Conservation (phyloP, 2,329 filamentous ascomycete genomes). For the Scolecobasidium constrictum region DNA sequence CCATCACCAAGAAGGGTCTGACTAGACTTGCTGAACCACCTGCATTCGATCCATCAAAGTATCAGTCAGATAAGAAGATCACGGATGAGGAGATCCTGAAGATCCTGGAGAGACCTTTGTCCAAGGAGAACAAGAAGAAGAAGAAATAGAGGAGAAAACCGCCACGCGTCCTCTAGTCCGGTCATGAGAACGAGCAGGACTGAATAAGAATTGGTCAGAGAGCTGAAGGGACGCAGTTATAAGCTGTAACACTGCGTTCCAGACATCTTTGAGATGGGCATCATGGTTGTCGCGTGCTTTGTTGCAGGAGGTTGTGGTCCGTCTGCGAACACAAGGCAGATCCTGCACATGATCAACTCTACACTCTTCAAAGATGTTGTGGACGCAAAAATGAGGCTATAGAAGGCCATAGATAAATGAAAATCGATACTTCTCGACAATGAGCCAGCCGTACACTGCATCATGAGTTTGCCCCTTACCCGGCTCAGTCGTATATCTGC, state of each 20-base stretch:
- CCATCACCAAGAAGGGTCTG: constrained; percentile 95
- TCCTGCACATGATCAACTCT: background rate
- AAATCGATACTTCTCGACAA: background rate
- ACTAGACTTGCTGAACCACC: constrained; percentile 73
- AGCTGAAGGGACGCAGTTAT: constrained; percentile 33
- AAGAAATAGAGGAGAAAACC: constrained; percentile 75
- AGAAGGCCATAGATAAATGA: background rate
- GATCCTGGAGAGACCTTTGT: constrained; percentile 80
- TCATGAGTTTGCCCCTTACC: background rate
- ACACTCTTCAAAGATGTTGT: background rate
- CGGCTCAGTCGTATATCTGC: background rate
- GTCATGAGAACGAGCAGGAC: no score
- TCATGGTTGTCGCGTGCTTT: background rate
- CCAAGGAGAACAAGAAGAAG: constrained; percentile 74
- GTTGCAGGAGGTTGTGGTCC: background rate
- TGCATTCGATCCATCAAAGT: constrained; percentile 64
- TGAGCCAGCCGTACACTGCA: background rate
- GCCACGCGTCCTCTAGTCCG: constrained; percentile 58
- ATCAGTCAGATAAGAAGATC: constrained; percentile 96
- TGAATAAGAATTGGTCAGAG: constrained; percentile 56
- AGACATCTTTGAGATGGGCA: constrained; percentile 14
- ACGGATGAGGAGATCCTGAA: constrained; percentile 89
- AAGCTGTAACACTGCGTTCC: constrained; percentile 20
- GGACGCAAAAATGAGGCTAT: background rate
- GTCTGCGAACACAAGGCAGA: background rate